Conservation (phyloP, 768 basidiomycete genomes). For the Tephrocybe rancida region DNA sequence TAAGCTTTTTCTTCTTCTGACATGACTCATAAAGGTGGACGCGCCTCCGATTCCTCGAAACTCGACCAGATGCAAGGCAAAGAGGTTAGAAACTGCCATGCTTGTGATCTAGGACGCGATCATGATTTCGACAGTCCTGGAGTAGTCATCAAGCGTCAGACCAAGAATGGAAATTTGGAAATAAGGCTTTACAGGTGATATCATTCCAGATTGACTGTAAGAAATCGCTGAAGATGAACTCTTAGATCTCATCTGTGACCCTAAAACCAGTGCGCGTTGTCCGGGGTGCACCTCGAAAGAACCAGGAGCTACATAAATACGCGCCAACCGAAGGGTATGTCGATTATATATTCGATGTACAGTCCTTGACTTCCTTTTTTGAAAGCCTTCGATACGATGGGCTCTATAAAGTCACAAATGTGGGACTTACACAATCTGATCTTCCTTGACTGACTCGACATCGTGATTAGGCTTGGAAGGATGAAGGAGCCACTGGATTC, state of each 20-base stretch:
- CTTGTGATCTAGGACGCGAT: not conserved
- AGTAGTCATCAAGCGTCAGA: slow-evolving; percentile 34
- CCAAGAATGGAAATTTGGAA: slow-evolving; percentile 24
- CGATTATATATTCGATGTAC: not conserved
- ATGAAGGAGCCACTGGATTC: slow-evolving; percentile 21
- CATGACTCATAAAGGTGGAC: slow-evolving; percentile 14
- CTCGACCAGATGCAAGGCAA: slow-evolving; percentile 17
- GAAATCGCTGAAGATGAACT: not conserved
- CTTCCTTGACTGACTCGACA: not conserved
- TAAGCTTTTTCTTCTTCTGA: slow-evolving; percentile 3
- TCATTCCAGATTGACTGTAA: not conserved
- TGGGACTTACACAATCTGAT: not conserved
- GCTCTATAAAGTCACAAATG: slow-evolving; percentile 22
- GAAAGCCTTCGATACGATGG: slow-evolving; percentile 28
- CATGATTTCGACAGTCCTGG: slow-evolving; percentile 20
- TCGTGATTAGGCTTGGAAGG: slow-evolving; percentile 17
- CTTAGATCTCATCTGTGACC: slow-evolving; percentile 29
- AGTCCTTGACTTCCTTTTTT: not conserved
- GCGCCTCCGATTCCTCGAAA: slow-evolving; percentile 7
- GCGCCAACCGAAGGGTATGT: slow-evolving; percentile 27
- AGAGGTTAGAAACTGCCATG: slow-evolving; percentile 17
- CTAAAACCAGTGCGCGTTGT: slow-evolving; percentile 38
- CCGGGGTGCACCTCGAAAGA: slow-evolving; percentile 27
- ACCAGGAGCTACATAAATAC: slow-evolving; percentile 8
- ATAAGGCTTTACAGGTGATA: slow-evolving; percentile 19